Evolutionary conservation across 805 yeast genomes (phyloP).

Genomic region (Henningerozyma blattae): DNA sequence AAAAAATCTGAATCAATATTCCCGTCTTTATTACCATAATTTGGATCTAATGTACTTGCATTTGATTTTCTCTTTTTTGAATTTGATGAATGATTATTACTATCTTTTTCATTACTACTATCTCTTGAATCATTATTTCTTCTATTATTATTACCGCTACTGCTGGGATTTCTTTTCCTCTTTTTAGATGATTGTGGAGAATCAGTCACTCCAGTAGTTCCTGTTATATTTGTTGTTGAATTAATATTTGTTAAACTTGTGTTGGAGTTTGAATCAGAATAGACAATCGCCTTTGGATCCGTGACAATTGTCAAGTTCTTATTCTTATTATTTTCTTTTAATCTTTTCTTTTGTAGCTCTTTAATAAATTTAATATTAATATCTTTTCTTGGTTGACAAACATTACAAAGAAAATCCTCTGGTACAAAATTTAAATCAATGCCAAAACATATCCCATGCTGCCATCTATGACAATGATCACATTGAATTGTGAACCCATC

Average conservation of each 20-base stretch:
- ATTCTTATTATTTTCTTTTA: conserved; percentile 2
- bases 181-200: neutral
- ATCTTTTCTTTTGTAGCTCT: conserved; percentile 24
- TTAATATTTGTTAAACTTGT: neutral
- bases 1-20: conserved; percentile 24
- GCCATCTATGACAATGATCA: conserved; percentile 89
- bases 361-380: conserved; percentile 34
- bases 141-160: conserved; percentile 1
- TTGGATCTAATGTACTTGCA: neutral
- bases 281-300: conserved; percentile 11
- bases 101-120: conserved; percentile 6
- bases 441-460: conserved; percentile 82
- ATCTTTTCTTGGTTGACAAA: conserved; percentile 45
- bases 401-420: conserved; percentile 69
- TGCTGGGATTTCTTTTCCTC: neutral
- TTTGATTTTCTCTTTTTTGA: too few relatives aligned
- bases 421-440: conserved; percentile 72
- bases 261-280: neutral
- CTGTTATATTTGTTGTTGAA: neutral
- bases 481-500: conserved; percentile 96
- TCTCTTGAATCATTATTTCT: conserved; percentile 6
- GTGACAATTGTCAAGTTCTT: too few relatives aligned
- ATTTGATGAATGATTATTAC: neutral
- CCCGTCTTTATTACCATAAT: conserved; percentile 12
- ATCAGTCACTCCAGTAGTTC: neutral